Percentiles rank a stretch among this genome's conserved stretches.
Conservation (phyloP, 805 yeast species). For the Kazachstania bromeliacearum region DNA sequence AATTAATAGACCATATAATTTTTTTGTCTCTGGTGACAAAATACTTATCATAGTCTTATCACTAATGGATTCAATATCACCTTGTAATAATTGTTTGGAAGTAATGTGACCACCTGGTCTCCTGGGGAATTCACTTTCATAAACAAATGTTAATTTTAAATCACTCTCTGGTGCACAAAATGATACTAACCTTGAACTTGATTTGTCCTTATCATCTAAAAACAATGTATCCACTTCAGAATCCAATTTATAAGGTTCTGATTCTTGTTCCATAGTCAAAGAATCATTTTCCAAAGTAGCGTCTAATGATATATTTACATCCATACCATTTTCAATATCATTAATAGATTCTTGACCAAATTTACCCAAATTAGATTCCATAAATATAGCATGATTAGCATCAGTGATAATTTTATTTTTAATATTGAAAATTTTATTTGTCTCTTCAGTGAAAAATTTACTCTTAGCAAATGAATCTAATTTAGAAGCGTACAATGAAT, state of each 20-base stretch:
- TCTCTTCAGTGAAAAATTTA: conserved; percentile 27
- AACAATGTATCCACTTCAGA: conserved; percentile 72
- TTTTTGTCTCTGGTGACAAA: conserved; percentile 71
- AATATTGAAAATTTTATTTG: conserved; percentile 38
- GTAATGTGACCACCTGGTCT: conserved; percentile 11
- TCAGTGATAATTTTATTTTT: conserved; percentile 65
- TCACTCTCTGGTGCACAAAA: conserved; percentile 30
- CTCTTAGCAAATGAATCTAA: conserved; percentile 74
- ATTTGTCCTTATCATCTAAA: conserved; percentile 45
- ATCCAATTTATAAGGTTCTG: conserved; percentile 47
- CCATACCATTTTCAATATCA: background rate
- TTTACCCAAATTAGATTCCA: conserved; percentile 45
- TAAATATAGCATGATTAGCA: conserved; percentile 82
- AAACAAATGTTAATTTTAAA: conserved; percentile 48
- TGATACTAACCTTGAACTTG: conserved; percentile 74
- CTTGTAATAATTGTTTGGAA: conserved; percentile 15
- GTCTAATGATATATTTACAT: background rate
- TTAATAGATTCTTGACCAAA: background rate
- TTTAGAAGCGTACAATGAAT: conserved; percentile 86
- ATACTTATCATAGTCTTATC: conserved; percentile 71
- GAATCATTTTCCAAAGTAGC: conserved; percentile 7
- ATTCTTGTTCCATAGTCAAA: too few species aligned
- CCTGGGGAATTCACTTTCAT: conserved; percentile 50
- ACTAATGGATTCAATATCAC: conserved; percentile 57
- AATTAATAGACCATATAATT: conserved; percentile 64